Percentiles rank a stretch among this genome's conserved stretches.
These are phyloP conservation scores for Aspergillus sp. DNA, from an alignment of 2,329 filamentous ascomycete species.

Conservation along the genomic window DNA sequence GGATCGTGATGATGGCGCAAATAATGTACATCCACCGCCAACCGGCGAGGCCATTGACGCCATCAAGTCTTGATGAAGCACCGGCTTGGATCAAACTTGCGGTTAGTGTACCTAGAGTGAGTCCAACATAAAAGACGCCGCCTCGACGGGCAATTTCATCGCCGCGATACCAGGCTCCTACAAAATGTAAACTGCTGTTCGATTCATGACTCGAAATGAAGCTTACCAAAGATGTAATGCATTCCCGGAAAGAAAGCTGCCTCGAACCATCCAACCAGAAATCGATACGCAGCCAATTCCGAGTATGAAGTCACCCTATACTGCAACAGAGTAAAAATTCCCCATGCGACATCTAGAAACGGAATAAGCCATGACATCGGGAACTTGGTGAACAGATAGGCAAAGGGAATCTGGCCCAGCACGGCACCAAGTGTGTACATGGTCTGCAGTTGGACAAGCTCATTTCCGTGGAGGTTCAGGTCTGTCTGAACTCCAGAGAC, in stretches of 20 bases:
- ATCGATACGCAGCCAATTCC: conserved; percentile 49
- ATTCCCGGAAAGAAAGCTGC: conserved; percentile 35
- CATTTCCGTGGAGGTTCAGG: conserved; percentile 46
- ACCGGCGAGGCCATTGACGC: conserved; percentile 41
- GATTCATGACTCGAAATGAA: neutral
- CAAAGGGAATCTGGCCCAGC: conserved; percentile 46
- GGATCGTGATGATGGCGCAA: conserved; percentile 49
- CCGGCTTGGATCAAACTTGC: conserved; percentile 46
- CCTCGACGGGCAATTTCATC: conserved; percentile 45
- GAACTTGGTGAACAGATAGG: conserved; percentile 43
- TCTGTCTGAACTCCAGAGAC: conserved; percentile 50
- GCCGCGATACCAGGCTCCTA: conserved; percentile 44
- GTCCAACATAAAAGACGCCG: conserved; percentile 48
- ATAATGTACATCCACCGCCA: conserved; percentile 56
- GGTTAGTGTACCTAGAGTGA: conserved; percentile 47
- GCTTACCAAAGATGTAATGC: conserved; percentile 29
- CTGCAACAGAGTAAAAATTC: conserved; percentile 51
- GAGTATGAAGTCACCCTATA: conserved; percentile 45
- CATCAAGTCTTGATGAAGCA: conserved; percentile 36
- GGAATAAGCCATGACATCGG: conserved; percentile 49
- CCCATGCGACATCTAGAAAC: conserved; percentile 48
- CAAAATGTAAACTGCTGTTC: neutral
- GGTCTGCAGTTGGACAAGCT: conserved; percentile 51
- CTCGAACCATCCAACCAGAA: conserved; percentile 51
- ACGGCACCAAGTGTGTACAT: conserved; percentile 49